Evolutionary conservation across 306 rosid species (phyloP), one percentile per base, ranked within the genome.

Genomic region (Quercus dentata): DNA sequence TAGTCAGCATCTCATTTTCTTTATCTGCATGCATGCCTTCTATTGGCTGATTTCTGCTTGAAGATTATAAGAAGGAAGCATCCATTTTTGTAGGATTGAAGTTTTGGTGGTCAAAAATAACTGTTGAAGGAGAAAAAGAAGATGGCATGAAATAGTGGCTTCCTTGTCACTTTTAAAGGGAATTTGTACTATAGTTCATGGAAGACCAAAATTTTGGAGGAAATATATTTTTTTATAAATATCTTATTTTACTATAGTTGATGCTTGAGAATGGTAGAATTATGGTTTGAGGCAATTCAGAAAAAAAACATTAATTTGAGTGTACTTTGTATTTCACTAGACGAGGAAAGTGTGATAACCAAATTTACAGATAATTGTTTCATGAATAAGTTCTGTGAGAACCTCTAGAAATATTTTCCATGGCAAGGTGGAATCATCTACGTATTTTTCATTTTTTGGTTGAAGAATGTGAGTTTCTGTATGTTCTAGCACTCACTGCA

Each of bases 151-250:
- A 69, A 19, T 10, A 3, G 20, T 38, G 61, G 74, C 76, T 81
- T 59, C 78, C 27, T 31, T 35, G 35, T 9, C 52, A 33, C 72
- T 13, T n/a, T 10, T 35, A 31, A 33, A 61, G 79, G 76, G 62
- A 78, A 85, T 59, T 63, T 79, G 88, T 87, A 73, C 54, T 71
- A 5, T 75, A 74, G 71, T 77, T 78, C 72, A 74, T 61, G 51
- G 69, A 78, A 64, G 83, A 85, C 74, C 54, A 49, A 63, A 65
- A 85, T 71, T 67, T 75, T 79, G 87, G 70, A 80, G 85, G 76
- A 44, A 38, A 85, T 75, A 68, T 85, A 21, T 33, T 68, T 75
- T 78, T 27, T 13, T 54, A 21, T 15, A 15, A 49, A 10, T 49
- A 35, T 49, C 17, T 49, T 49, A 49, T 49, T 58, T 71, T 51